phyloP scores from a whole-genome alignment of 1,139 yeast species.

The Debaryomyces fabryi region DNA sequence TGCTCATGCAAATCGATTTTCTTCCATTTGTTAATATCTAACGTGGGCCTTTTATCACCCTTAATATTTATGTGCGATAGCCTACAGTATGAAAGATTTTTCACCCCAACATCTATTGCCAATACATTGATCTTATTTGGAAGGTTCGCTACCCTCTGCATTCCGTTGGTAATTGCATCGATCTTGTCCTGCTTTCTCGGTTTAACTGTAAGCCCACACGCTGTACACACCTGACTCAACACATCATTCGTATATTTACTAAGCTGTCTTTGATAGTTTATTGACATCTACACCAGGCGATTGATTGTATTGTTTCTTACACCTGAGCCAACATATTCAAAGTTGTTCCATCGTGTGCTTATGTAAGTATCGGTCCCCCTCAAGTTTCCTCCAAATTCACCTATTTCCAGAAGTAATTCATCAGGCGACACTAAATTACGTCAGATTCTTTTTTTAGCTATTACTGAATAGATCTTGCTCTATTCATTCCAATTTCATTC shows the following conservation, averaged over 20 bases:
- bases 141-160: slow-evolving; percentile 21
- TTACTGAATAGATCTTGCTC: not conserved
- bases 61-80: slow-evolving; percentile 10
- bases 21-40: slow-evolving; percentile 27
- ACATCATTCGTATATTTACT: slow-evolving; percentile 9
- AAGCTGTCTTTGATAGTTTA: slow-evolving; percentile 5
- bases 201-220: slow-evolving; percentile 36
- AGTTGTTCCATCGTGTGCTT: not conserved
- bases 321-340: not conserved
- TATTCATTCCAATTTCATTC: not conserved
- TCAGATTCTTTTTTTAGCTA: not conserved
- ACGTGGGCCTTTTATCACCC: slow-evolving; percentile 11
- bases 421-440: not conserved
- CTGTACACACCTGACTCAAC: slow-evolving; percentile 35
- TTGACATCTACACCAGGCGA: slow-evolving; percentile 1
- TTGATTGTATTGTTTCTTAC: not conserved
- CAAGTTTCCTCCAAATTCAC: not conserved
- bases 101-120: slow-evolving; percentile 44
- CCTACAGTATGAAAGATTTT: slow-evolving; percentile 45
- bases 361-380: not conserved
- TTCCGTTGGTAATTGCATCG: slow-evolving; percentile 24
- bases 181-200: slow-evolving; percentile 32
- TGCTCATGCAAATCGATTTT: slow-evolving; percentile 29
- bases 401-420: not conserved
- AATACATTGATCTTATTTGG: slow-evolving; percentile 23